Evolutionary conservation across 768 basidiomycete species (phyloP).

Genomic region (Termitomyces sp.): DNA sequence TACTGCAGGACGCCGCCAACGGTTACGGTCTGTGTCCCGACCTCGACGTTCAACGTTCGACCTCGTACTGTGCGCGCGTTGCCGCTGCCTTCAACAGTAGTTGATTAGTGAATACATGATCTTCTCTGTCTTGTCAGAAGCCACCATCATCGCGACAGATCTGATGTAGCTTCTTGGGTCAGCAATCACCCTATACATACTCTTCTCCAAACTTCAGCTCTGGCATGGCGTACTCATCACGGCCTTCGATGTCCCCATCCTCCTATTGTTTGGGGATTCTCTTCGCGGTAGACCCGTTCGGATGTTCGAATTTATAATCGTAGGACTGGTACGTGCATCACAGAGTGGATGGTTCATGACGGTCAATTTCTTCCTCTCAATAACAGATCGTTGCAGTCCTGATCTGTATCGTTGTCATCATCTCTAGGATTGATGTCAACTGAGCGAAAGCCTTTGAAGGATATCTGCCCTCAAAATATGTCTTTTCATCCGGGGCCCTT

Average conservation of each 20-base stretch:
- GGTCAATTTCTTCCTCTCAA: neutral
- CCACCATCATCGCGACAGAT: constrained; percentile 76
- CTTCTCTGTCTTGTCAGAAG: constrained; percentile 54
- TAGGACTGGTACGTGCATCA: constrained; percentile 40
- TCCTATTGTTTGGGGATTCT: constrained; percentile 72
- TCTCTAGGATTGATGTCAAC: constrained; percentile 63
- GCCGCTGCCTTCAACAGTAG: no score
- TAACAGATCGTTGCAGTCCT: constrained; percentile 65
- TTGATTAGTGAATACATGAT: no score
- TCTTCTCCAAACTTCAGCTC: constrained; percentile 65
- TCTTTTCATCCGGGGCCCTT: constrained; percentile 53
- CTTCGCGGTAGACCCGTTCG: constrained; percentile 62
- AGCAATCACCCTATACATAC: constrained; percentile 75
- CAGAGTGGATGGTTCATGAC: neutral
- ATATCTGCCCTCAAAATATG: constrained; percentile 65
- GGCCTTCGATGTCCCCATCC: constrained; percentile 60
- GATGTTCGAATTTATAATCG: constrained; percentile 50
- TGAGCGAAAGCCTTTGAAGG: constrained; percentile 77
- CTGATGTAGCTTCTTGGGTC: constrained; percentile 80
- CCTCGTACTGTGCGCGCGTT: no score
- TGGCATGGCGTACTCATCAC: constrained; percentile 74
- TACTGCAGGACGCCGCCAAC: no score
- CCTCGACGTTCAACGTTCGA: no score
- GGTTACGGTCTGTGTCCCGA: no score
- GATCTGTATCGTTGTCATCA: constrained; percentile 73